Conservation (phyloP, 2,329 filamentous ascomycete genomes). For the Aciculosporium take region DNA sequence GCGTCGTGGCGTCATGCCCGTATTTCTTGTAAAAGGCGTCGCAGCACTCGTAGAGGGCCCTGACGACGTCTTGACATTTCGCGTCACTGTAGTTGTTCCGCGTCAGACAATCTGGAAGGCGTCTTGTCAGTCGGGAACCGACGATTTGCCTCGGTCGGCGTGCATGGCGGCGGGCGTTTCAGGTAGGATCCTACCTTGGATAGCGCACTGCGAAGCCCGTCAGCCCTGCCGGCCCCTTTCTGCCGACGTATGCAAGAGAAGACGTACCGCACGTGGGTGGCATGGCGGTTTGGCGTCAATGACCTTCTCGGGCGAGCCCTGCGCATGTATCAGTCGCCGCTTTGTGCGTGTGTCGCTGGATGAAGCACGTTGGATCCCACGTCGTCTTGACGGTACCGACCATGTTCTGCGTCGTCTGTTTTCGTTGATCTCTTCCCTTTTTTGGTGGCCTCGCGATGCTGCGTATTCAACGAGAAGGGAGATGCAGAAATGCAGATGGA, state of each 20-base stretch:
- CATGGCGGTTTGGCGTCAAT: conserved; percentile 65
- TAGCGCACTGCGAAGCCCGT: conserved; percentile 53
- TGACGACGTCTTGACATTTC: conserved; percentile 63
- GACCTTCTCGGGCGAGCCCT: conserved; percentile 45
- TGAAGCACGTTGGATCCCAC: too few species aligned
- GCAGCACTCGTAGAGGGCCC: conserved; percentile 88
- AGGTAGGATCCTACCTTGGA: conserved; percentile 62
- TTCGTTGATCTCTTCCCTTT: too few species aligned
- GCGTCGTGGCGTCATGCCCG: conserved; percentile 61
- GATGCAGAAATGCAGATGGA: too few species aligned
- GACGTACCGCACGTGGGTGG: conserved; percentile 64
- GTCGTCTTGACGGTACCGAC: too few species aligned
- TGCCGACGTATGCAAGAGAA: too few species aligned
- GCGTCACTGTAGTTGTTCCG: conserved; percentile 77
- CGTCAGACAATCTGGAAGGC: conserved; percentile 59
- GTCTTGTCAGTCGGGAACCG: not conserved
- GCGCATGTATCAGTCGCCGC: too few species aligned
- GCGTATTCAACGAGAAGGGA: too few species aligned
- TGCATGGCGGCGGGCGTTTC: too few species aligned
- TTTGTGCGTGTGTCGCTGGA: too few species aligned
- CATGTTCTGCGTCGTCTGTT: too few species aligned
- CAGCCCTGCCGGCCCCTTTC: not conserved
- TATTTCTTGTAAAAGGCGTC: conserved; percentile 70
- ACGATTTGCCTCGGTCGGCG: too few species aligned
- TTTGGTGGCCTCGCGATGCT: too few species aligned